Base-by-base conservation (phyloP, 345 rosid species). In the Euphorbia lathyris region DNA sequence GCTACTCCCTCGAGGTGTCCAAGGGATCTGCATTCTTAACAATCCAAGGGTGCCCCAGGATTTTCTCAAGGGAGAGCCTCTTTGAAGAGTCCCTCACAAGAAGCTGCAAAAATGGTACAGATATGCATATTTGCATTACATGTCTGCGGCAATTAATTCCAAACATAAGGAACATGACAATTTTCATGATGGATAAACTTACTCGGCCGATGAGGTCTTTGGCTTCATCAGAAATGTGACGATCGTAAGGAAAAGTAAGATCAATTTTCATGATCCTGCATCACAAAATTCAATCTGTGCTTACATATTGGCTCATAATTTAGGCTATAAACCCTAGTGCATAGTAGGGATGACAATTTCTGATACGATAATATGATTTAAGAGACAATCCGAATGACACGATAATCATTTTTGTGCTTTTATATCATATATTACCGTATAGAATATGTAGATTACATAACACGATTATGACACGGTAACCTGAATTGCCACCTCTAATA, bases 11-110 rank as follows among this genome's bases (percentile, higher is more conserved):
- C 68, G 87, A 86, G 78, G 69, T 78, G 61, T 89, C 92, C 58
- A 23, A 70, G n/a, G 93, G 89, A 75, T 92, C 83, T 47, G 96
- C 94, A 77, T 90, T 86, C 85, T 82, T 86, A 42, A 86, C 70
- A 34, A 96, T 90, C 98, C 98, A 96, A 2, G 96, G 98, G 63
- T 92, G 97, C 64, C 86, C 87, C 88, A 89, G 66, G 67, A 96
- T 90, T 83, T 86, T 95, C 80, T 83, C 78, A 56, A 92, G 86
- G 40, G 99, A 81, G 38, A 92, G 93, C 76, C 97, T 84, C 79
- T 84, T 87, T 0, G 93, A 84, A 53, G 99, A 88, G 73, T 96
- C 96, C 76, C 86, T 89, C 5, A 89, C 94, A 63, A 95, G 83
- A 68, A 94, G 97, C 98, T 94, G 90, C 80, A 77, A 71, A 82